These are phyloP conservation scores for Madurella mycetomatis DNA, from an alignment of 2,329 filamentous ascomycete species.

Conservation along the genomic window DNA sequence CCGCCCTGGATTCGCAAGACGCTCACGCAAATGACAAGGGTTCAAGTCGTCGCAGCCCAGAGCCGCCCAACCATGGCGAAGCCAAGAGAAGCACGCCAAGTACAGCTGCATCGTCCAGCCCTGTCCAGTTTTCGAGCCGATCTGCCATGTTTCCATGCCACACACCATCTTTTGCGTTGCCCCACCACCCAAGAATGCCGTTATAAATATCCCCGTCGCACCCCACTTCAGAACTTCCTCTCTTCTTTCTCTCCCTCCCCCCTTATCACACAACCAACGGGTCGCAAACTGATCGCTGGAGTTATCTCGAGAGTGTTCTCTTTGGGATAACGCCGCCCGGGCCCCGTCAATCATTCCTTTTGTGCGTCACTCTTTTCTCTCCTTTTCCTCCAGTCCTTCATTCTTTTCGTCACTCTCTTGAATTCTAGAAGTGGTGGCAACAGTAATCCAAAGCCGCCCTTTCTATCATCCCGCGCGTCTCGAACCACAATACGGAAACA, in stretches of 20 bases:
- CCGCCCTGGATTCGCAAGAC: too few relatives aligned
- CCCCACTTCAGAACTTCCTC: slow-evolving; percentile 35
- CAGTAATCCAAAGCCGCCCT: slow-evolving; percentile 25
- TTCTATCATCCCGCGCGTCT: slow-evolving; percentile 29
- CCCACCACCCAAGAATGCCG: slow-evolving; percentile 23
- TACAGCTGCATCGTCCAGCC: slow-evolving; percentile 15
- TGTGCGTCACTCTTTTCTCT: slow-evolving; percentile 35
- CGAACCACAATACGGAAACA: slow-evolving; percentile 26
- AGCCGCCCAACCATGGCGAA: not conserved
- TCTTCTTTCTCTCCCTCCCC: slow-evolving; percentile 47
- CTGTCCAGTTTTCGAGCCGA: slow-evolving; percentile 18
- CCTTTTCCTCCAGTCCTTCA: slow-evolving; percentile 33
- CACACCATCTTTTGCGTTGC: slow-evolving; percentile 9
- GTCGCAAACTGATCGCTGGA: slow-evolving; percentile 54
- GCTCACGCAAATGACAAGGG: too few relatives aligned
- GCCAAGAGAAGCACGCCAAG: not conserved
- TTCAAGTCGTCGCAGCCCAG: too few relatives aligned
- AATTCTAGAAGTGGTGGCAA: slow-evolving; percentile 24
- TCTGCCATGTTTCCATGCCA: slow-evolving; percentile 20
- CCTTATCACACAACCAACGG: slow-evolving; percentile 51
- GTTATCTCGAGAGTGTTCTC: slow-evolving; percentile 42
- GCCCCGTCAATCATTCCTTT: slow-evolving; percentile 45
- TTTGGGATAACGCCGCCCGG: slow-evolving; percentile 51
- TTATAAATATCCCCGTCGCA: slow-evolving; percentile 37
- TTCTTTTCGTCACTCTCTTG: slow-evolving; percentile 54